phyloP scores from a whole-genome alignment of 306 rosid species.

The Glycine soja region DNA sequence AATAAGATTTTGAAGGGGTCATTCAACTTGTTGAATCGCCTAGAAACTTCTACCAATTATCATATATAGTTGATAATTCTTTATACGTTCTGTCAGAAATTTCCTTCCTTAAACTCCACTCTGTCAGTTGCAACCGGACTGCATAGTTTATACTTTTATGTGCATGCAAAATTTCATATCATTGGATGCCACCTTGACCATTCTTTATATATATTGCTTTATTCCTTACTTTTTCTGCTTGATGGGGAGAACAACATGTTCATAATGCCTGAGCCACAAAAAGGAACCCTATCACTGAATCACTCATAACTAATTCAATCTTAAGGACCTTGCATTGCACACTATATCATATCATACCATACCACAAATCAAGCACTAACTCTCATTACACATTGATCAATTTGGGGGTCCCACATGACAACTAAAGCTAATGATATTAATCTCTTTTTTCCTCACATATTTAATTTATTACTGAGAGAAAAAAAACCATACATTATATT shows the following conservation, averaged over 20 bases:
- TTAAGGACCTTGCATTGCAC: constrained; percentile 26
- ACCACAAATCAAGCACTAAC: constrained; percentile 35
- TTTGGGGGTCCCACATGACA: constrained; percentile 46
- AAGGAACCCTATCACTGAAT: constrained; percentile 14
- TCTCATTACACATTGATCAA: constrained; percentile 34
- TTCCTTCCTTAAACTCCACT: constrained; percentile 32
- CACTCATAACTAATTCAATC: constrained; percentile 41
- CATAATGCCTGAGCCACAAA: constrained; percentile 30
- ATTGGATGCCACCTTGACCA: constrained; percentile 42
- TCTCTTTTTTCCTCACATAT: constrained; percentile 14
- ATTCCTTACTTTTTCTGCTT: constrained; percentile 37
- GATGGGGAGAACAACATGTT: constrained; percentile 26
- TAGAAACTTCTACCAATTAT: constrained; percentile 7
- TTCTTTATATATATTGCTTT: constrained; percentile 11
- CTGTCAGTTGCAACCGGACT: neutral
- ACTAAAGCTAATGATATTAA: constrained; percentile 1
- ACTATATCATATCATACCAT: neutral
- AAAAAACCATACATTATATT: constrained; percentile 1
- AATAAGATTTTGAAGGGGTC: neutral
- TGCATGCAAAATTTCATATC: constrained; percentile 36
- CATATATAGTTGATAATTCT: neutral
- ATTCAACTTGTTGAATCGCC: neutral
- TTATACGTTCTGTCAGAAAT: constrained; percentile 32
- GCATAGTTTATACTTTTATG: constrained; percentile 20
- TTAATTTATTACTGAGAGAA: neutral